Evolutionary conservation across 768 basidiomycete genomes (phyloP).

Genomic region (Gelatoporia subvermispora): DNA sequence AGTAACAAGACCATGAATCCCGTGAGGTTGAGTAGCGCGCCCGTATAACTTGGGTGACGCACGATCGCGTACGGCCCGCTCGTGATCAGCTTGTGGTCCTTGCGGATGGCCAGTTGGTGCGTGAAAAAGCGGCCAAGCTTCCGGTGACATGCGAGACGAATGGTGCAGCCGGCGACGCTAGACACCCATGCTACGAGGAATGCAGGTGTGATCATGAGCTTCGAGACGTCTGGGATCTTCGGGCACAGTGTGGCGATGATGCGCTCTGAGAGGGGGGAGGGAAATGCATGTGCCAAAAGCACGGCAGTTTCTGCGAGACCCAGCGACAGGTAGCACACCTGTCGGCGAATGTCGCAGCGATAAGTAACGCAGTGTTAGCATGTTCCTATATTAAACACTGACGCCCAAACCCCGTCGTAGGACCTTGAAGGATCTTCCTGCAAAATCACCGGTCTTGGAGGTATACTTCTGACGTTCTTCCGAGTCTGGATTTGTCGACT

Average conservation of each 20-base stretch:
- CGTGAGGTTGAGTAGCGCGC: constrained; percentile 3
- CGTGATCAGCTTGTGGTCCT: constrained; percentile 9
- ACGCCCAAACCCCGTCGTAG: too few relatives aligned
- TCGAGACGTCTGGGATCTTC: too few relatives aligned
- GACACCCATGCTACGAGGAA: constrained; percentile 1
- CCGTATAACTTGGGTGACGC: constrained; percentile 15
- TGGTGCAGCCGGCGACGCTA: background rate
- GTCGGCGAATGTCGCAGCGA: too few relatives aligned
- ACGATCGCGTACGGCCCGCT: constrained; percentile 10
- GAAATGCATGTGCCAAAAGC: background rate
- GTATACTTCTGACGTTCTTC: too few relatives aligned
- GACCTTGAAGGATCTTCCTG: too few relatives aligned
- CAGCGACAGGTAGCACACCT: too few relatives aligned
- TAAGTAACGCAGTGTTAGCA: too few relatives aligned
- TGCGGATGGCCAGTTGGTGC: constrained; percentile 5
- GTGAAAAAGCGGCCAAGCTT: constrained; percentile 11
- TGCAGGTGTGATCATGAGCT: constrained; percentile 1
- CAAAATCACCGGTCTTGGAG: too few relatives aligned
- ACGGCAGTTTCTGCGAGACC: background rate
- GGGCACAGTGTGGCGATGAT: too few relatives aligned
- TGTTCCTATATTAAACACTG: too few relatives aligned
- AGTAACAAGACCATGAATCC: constrained; percentile 4
- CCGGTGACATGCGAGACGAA: background rate
- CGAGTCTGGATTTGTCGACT: too few relatives aligned
- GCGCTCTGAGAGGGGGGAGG: too few relatives aligned